A percentile compares a stretch with the other conserved stretches of the same genome.
phyloP scores from a whole-genome alignment of 1,284 basidiomycete species.

The Blastosporella zonata region DNA sequence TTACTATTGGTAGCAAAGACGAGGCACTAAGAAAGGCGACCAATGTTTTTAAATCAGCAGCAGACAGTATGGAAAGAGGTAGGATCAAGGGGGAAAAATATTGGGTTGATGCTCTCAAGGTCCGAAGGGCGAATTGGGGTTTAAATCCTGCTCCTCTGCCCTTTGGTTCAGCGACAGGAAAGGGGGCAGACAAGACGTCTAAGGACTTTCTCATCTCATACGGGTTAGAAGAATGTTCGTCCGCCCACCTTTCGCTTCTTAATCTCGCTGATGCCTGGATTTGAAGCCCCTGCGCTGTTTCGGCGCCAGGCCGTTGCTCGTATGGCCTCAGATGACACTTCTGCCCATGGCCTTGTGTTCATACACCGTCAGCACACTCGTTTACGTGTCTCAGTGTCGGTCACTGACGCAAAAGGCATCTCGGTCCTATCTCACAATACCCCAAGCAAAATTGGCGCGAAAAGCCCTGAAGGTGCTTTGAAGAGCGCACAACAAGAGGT shows the following conservation, averaged over 20 bases:
- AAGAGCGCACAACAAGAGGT: slow-evolving; percentile 63
- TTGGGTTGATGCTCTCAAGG: slow-evolving; percentile 75
- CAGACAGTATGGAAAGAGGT: slow-evolving; percentile 63
- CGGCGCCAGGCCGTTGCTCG: slow-evolving; percentile 66
- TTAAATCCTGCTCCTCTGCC: slow-evolving; percentile 74
- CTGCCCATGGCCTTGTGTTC: slow-evolving; percentile 51
- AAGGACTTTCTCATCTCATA: slow-evolving; percentile 78
- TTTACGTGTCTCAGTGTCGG: slow-evolving; percentile 53
- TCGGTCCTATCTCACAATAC: slow-evolving; percentile 38
- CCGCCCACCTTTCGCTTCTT: slow-evolving; percentile 3
- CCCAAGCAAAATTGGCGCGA: slow-evolving; percentile 28
- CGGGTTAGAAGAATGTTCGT: slow-evolving; percentile 74
- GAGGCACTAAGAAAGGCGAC: slow-evolving; percentile 71
- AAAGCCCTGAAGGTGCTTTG: slow-evolving; percentile 49
- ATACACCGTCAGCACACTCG: slow-evolving; percentile 58
- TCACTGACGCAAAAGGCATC: slow-evolving; percentile 31
- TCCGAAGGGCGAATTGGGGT: slow-evolving; percentile 72
- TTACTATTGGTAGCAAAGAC: slow-evolving; percentile 74
- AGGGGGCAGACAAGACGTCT: slow-evolving; percentile 71
- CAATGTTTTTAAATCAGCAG: slow-evolving; percentile 63
- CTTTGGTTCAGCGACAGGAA: slow-evolving; percentile 60
- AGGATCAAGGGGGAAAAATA: slow-evolving; percentile 63
- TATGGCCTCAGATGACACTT: slow-evolving; percentile 49
- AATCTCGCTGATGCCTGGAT: slow-evolving; percentile 12
- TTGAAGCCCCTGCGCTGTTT: slow-evolving; percentile 58